Evolutionary conservation across 495 filamentous ascomycete species (phyloP), one percentile per base, ranked within the genome.

Genomic region (Pyronema domesticum): DNA sequence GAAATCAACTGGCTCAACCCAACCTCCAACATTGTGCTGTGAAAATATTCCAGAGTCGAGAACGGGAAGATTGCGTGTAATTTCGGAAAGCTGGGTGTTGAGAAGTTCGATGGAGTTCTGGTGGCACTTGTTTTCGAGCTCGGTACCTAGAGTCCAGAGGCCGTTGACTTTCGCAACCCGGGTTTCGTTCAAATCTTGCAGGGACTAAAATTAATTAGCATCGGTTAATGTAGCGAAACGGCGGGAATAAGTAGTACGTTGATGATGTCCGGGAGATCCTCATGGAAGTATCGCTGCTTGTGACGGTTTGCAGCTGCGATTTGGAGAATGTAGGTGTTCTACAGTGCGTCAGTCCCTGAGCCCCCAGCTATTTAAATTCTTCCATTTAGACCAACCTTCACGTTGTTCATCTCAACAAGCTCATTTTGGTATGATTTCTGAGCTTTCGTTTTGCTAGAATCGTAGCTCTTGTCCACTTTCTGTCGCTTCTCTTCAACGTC

Each of bases 1-100:
- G 63, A 94, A 78, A 69, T 93, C 80, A 6, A 72, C 56, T 1
- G 93, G 93, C 64, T 96, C 93, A 57, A 84, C 79, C 69, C 81
- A 87, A 55, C 75, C 70, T 39, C 75, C 77, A 57, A 81, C 79
- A 60, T 99, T 99, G 68, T 99, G 91, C 53, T 82, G 80, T 37
- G 89, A 78, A 68, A 93, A 99, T 93, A 99, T 99, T 72, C 89
- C 83, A 30, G 87, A 93, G 65, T 99, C 93, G 7, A 96, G 74
- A 11, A 78, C 74, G 1, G 93, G 91, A 51, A 82, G 75, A 62
- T 99, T 99, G 35, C 89, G 79, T 2, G 83, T 79, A 48, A 99
- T 89, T 63, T 95, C 89, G 37, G 76, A 74, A 35, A 80, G 67
- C 6, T 94, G 76, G 57, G 80, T 79, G 6, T 78, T 69, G 51